These are phyloP conservation scores for Ogataea neopini DNA, from an alignment of 805 yeast species.

Conservation along the genomic window DNA sequence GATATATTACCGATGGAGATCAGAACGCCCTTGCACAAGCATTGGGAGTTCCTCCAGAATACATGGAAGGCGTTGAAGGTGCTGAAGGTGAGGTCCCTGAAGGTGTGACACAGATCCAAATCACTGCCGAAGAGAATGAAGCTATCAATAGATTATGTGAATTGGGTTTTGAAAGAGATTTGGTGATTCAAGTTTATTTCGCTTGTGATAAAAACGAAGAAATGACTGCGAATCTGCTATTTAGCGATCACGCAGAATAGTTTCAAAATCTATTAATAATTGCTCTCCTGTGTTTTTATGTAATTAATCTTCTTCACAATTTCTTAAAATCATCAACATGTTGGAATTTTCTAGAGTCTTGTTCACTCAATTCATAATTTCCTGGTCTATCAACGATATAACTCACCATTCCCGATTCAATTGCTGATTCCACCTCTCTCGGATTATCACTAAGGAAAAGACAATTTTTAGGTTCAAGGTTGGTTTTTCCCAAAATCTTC, in stretches of 20 bases:
- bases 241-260: slow-evolving; percentile 52
- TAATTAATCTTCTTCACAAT: slow-evolving; percentile 16
- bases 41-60: slow-evolving; percentile 42
- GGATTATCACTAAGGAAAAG: slow-evolving; percentile 82
- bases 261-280: background rate
- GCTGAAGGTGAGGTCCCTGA: slow-evolving; percentile 44
- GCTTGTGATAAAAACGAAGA: slow-evolving; percentile 99
- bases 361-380: slow-evolving; percentile 51
- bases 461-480: slow-evolving; percentile 20
- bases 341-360: slow-evolving; percentile 31
- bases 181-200: slow-evolving; percentile 90
- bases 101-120: slow-evolving; percentile 52
- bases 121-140: slow-evolving; percentile 81
- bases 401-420: slow-evolving; percentile 59
- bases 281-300: slow-evolving; percentile 7
- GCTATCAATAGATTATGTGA: slow-evolving; percentile 91
- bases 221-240: slow-evolving; percentile 88
- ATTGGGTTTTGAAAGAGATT: slow-evolving; percentile 85
- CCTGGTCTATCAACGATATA: slow-evolving; percentile 73
- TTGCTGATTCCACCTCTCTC: slow-evolving; percentile 75
- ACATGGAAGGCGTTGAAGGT: slow-evolving; percentile 37
- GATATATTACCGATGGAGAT: slow-evolving; percentile 65
- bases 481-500: slow-evolving; percentile 44
- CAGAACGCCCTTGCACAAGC: slow-evolving; percentile 51
- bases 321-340: slow-evolving; percentile 34